phyloP scores from a whole-genome alignment of 169 alveolate genomes.

The Cryptosporidium andersoni region DNA sequence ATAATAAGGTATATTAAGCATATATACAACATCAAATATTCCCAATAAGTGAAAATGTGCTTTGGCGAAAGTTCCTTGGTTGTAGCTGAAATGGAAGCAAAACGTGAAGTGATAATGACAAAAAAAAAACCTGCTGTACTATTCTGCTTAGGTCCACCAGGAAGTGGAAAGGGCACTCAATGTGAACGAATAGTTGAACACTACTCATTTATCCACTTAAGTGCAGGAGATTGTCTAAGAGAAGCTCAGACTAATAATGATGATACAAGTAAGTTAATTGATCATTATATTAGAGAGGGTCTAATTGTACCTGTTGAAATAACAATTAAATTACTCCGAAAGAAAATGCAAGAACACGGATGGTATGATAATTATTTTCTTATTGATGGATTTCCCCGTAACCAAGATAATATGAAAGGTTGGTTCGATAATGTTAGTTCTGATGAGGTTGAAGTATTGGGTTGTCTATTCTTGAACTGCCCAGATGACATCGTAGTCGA shows the following conservation, averaged over 20 bases:
- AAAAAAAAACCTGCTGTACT: conserved; percentile 46
- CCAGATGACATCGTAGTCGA: conserved; percentile 81
- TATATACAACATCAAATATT: no score
- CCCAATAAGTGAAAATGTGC: no score
- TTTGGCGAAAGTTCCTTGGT: no score
- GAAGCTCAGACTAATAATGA: conserved; percentile 80
- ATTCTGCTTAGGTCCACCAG: conserved; percentile 82
- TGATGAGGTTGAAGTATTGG: conserved; percentile 75
- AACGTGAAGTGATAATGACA: conserved; percentile 5
- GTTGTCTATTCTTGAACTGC: conserved; percentile 79
- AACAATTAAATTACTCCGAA: conserved; percentile 86
- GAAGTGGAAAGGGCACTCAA: conserved; percentile 89
- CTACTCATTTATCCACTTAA: conserved; percentile 86
- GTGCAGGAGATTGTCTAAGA: conserved; percentile 91
- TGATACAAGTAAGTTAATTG: conserved; percentile 84
- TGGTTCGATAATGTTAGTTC: conserved; percentile 81
- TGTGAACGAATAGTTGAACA: conserved; percentile 81
- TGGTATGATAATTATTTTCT: conserved; percentile 86
- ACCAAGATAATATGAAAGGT: conserved; percentile 85
- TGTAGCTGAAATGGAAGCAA: no score
- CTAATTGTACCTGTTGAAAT: conserved; percentile 93
- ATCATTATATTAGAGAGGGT: conserved; percentile 86
- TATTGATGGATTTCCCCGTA: conserved; percentile 97
- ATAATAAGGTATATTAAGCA: no score
- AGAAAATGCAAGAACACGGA: conserved; percentile 89